Evolutionary conservation across 495 filamentous ascomycete genomes (phyloP).

Genomic region (Podospora comata): DNA sequence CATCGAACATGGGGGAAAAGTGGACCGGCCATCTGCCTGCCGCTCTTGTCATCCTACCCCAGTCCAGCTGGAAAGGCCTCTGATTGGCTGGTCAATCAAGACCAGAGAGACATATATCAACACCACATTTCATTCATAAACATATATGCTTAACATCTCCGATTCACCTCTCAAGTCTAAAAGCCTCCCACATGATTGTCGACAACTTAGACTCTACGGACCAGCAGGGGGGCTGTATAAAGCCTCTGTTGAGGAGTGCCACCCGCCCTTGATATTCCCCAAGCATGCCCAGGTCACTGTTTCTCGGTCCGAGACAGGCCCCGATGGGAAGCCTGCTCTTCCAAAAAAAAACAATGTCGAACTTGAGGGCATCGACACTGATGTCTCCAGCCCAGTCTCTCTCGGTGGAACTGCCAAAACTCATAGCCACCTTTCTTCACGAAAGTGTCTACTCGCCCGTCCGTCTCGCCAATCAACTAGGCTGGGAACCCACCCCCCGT

Average conservation of each 20-base stretch:
- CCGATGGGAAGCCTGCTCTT: not conserved
- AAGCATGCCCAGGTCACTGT: not conserved
- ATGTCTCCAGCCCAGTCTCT: not conserved
- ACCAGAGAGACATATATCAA: not conserved
- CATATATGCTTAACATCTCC: not conserved
- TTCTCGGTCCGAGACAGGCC: not conserved
- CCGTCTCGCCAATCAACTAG: not conserved
- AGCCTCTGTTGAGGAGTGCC: not conserved
- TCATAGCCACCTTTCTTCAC: too few relatives aligned
- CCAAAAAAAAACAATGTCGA: not conserved
- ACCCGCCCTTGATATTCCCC: not conserved
- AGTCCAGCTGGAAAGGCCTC: not conserved
- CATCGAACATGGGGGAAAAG: not conserved
- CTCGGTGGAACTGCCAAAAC: too few relatives aligned
- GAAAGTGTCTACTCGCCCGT: not conserved
- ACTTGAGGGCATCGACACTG: not conserved
- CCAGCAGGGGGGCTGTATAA: not conserved
- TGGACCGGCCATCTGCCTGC: not conserved
- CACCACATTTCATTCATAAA: not conserved
- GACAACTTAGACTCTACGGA: too few relatives aligned
- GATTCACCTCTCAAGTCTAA: not conserved
- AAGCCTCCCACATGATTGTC: not conserved
- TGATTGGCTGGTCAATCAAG: not conserved
- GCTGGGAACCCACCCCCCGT: not conserved
- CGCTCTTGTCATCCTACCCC: not conserved